Evolutionary conservation across 768 basidiomycete species (phyloP), one percentile per base, ranked within the genome.

Genomic region (Lentinula sp.): DNA sequence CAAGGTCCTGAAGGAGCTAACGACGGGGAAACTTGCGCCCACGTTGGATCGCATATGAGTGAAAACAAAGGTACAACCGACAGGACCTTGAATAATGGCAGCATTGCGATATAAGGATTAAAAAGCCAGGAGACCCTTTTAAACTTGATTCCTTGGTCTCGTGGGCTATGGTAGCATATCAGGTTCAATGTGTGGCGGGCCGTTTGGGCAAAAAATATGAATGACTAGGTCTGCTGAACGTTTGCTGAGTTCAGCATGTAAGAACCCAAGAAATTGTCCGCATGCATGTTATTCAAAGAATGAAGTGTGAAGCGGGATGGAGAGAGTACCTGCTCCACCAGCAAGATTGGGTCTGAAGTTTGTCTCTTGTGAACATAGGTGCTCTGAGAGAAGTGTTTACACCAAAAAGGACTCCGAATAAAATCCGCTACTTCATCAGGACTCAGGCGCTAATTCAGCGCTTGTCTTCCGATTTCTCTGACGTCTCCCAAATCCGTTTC

Each of bases 1-100:
- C 83, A 85, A 12, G 79, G 77, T 0, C 82, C 83, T 33, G 63
- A 53, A 2, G 82, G 83, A 0, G 82, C 81, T 3, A 71, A 43
- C 13, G 36, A 36, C 4, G 28, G 15, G 10, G 20, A 20, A 18
- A 7, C 7, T 13, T 48, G 20, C 4, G 42, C 42, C 42, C 42
- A 18, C 6, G 42, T 16, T 15, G 16, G 42, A 43, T n/a, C 6
- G 16, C 16, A 7, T 13, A 4, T 48, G 3, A 10, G 8, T 20
- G 23, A n/a, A 20, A 35, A 18, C 12, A 18, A 0, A 33, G 35
- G 39, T 8, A 10, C 39, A 18, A 39, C 23, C 33, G n/a, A 52
- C 15, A 48, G 12, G 9, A 28, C 28, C 28, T 28, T 28, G 28
- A 48, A 9, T 13, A 48, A 9, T 20, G 20, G 4, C 33, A 35